Percentiles rank a stretch among this genome's conserved stretches.
phyloP scores from a whole-genome alignment of 1,284 basidiomycete species.

The Cryptococcus hybrid region DNA sequence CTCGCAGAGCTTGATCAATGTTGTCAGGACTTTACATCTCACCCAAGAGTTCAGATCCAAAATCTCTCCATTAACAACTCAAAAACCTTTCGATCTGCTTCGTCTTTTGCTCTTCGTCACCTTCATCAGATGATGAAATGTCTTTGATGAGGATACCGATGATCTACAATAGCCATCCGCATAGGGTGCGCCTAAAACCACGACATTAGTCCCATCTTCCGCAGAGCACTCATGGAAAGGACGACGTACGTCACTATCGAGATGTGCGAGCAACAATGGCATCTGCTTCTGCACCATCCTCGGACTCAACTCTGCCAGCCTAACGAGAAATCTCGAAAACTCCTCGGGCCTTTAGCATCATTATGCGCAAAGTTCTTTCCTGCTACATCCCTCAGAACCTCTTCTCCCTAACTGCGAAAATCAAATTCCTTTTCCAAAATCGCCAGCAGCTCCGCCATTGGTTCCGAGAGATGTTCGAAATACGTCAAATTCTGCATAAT shows the following conservation, averaged over 20 bases:
- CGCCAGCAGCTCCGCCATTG: slow-evolving; percentile 86
- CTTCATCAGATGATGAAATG: slow-evolving; percentile 62
- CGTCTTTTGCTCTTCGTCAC: slow-evolving; percentile 61
- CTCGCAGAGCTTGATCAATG: slow-evolving; percentile 67
- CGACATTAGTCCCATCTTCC: not conserved
- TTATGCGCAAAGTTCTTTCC: slow-evolving; percentile 40
- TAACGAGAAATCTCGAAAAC: slow-evolving; percentile 83
- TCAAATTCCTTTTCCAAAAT: slow-evolving; percentile 84
- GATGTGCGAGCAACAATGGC: slow-evolving; percentile 73
- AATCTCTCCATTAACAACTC: slow-evolving; percentile 81
- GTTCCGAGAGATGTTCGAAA: slow-evolving; percentile 90
- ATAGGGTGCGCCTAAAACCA: slow-evolving; percentile 81
- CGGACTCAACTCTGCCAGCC: slow-evolving; percentile 78
- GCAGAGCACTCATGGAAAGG: not conserved
- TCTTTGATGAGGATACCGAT: slow-evolving; percentile 78
- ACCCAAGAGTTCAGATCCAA: slow-evolving; percentile 91
- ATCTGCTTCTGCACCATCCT: slow-evolving; percentile 88
- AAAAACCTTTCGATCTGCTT: slow-evolving; percentile 84
- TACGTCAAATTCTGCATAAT: slow-evolving; percentile 93
- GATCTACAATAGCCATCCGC: slow-evolving; percentile 83
- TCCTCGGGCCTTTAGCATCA: slow-evolving; percentile 83
- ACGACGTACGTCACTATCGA: slow-evolving; percentile 85
- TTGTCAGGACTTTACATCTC: slow-evolving; percentile 78
- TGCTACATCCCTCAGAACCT: slow-evolving; percentile 63
- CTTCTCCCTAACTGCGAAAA: slow-evolving; percentile 81